Conservation (phyloP, 2,329 filamentous ascomycete species). For the Teratosphaeria destructans region DNA sequence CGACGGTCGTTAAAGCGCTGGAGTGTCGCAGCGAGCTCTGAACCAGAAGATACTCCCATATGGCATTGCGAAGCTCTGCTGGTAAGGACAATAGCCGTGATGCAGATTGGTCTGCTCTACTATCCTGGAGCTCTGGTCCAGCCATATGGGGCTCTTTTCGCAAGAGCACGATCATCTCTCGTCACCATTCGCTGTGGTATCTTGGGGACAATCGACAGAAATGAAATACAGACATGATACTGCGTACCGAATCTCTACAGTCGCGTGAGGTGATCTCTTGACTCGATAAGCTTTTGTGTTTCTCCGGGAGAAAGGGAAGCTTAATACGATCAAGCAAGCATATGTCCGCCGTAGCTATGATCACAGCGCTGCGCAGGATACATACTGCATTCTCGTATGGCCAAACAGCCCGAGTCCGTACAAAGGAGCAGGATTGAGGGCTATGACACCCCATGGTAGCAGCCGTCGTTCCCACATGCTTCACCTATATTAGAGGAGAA, state of each 20-base stretch:
- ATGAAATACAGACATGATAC: not conserved
- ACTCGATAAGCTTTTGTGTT: not conserved
- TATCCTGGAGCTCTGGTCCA: slow-evolving; percentile 1
- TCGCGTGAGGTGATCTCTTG: not conserved
- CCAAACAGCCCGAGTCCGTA: no score
- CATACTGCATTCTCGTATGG: not conserved
- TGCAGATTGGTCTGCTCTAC: slow-evolving; percentile 5
- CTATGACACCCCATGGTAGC: no score
- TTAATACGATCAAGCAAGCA: not conserved
- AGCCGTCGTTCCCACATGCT: no score
- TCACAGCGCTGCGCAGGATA: not conserved
- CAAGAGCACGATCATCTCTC: slow-evolving; percentile 8
- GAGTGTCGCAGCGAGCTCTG: slow-evolving; percentile 3
- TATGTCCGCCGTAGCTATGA: not conserved
- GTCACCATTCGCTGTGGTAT: not conserved
- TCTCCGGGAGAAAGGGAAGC: not conserved
- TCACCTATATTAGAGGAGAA: not conserved
- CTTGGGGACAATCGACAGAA: not conserved
- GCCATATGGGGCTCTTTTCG: slow-evolving; percentile 5
- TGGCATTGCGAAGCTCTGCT: slow-evolving; percentile 50
- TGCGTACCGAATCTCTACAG: not conserved
- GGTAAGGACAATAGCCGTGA: slow-evolving; percentile 38
- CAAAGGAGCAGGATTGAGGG: no score
- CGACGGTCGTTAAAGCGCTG: slow-evolving; percentile 5
- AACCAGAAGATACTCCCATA: slow-evolving; percentile 29